Conservation (phyloP, 2,329 filamentous ascomycete species). For the Paramyrothecium roridum region DNA sequence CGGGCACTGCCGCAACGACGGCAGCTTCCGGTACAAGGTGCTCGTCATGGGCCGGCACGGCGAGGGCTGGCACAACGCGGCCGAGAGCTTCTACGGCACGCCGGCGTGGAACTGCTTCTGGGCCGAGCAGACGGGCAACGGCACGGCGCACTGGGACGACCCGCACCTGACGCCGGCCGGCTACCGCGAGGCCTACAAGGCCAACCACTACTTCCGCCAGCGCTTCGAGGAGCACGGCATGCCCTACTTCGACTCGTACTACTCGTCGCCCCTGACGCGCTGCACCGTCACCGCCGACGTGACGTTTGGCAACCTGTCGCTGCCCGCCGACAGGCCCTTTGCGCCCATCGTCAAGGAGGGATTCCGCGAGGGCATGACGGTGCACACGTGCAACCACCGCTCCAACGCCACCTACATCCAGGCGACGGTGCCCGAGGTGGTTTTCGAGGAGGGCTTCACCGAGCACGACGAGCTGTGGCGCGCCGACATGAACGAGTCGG, state of each 20-base stretch:
- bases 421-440: constrained; percentile 46
- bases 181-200: constrained; percentile 52
- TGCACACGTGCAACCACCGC: constrained; percentile 67
- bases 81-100: constrained; percentile 65
- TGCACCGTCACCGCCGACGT: constrained; percentile 61
- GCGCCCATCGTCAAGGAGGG: constrained; percentile 60
- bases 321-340: constrained; percentile 51
- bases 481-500: constrained; percentile 36
- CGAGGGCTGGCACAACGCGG: constrained; percentile 62
- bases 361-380: constrained; percentile 62
- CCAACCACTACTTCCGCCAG: constrained; percentile 56
- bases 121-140: constrained; percentile 61
- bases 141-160: constrained; percentile 60
- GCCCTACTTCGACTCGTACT: constrained; percentile 61
- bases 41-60: constrained; percentile 69
- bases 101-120: constrained; percentile 71
- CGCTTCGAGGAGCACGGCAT: constrained; percentile 51
- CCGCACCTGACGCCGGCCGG: constrained; percentile 58
- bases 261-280: constrained; percentile 60
- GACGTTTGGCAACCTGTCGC: constrained; percentile 52
- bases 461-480: constrained; percentile 50
- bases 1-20: constrained; percentile 27
- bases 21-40: constrained; percentile 58
- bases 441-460: constrained; percentile 58
- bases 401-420: constrained; percentile 52